Evolutionary conservation across 2,329 filamentous ascomycete species (phyloP).

Genomic region (Paecilomyces formosus): DNA sequence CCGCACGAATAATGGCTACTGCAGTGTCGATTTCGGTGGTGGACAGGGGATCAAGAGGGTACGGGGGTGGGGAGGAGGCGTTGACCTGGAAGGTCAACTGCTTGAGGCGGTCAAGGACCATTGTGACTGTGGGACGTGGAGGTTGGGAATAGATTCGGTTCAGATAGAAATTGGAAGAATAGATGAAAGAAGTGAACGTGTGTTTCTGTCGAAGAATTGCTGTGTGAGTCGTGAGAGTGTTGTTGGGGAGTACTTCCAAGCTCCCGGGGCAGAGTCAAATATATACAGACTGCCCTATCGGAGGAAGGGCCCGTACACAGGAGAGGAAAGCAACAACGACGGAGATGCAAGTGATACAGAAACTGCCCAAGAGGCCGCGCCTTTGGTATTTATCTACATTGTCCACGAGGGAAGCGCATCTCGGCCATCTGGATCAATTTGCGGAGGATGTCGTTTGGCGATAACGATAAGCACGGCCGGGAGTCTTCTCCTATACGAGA

Average conservation of each 20-base stretch:
- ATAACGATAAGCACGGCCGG: not conserved
- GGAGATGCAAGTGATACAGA: not conserved
- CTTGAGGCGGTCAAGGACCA: constrained; percentile 58
- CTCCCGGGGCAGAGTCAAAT: not conserved
- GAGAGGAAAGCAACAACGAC: not conserved
- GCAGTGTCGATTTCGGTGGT: constrained; percentile 65
- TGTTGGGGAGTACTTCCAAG: not conserved
- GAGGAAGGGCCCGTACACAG: not conserved
- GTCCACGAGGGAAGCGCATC: not conserved
- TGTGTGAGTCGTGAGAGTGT: not conserved
- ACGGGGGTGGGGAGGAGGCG: constrained; percentile 46
- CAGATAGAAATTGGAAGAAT: not conserved
- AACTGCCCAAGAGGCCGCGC: not conserved
- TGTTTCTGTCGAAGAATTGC: not conserved
- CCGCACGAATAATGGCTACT: constrained; percentile 60
- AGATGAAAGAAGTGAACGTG: not conserved
- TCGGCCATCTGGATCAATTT: not conserved
- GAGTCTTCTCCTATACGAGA: not conserved
- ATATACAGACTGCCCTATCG: not conserved
- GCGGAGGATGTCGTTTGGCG: not conserved
- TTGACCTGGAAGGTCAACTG: constrained; percentile 57
- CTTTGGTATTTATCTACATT: not conserved
- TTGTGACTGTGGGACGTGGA: constrained; percentile 32
- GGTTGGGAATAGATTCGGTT: not conserved
- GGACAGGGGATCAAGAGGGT: constrained; percentile 74